These are phyloP conservation scores for Ceratocystis papillata DNA, from an alignment of 2,329 filamentous ascomycete genomes.

Conservation along the genomic window DNA sequence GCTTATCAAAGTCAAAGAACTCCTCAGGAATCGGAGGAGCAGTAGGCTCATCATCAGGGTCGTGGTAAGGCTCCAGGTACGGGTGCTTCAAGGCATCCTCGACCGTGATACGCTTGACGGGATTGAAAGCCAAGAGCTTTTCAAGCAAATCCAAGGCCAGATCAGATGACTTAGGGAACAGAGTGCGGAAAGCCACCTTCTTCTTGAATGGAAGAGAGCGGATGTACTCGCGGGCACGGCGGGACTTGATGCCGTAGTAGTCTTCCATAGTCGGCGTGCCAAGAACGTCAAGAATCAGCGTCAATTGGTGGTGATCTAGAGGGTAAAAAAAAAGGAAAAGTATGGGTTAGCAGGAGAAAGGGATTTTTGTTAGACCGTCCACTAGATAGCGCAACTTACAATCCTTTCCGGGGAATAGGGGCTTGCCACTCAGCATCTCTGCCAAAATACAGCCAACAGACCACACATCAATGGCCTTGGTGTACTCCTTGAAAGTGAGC, in stretches of 20 bases:
- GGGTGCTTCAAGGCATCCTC: constrained; percentile 96
- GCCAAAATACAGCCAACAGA: constrained; percentile 96
- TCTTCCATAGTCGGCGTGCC: constrained; percentile 99
- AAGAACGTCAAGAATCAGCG: constrained; percentile 90
- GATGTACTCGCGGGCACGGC: constrained; percentile 94
- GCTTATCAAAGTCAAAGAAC: constrained; percentile 99
- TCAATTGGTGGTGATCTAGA: constrained; percentile 91
- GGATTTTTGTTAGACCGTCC: too few species aligned
- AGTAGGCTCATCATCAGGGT: constrained; percentile 95
- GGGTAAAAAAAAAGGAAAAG: not conserved
- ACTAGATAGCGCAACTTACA: constrained; percentile 48
- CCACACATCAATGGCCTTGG: constrained; percentile 98
- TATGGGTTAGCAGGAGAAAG: constrained; percentile 2
- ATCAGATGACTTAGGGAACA: constrained; percentile 99
- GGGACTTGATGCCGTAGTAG: constrained; percentile 99
- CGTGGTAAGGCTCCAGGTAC: constrained; percentile 96
- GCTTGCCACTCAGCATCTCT: constrained; percentile 98
- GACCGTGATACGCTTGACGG: constrained; percentile 94
- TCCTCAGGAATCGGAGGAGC: constrained; percentile 94
- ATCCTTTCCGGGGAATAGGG: constrained; percentile 94
- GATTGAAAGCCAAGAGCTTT: constrained; percentile 94
- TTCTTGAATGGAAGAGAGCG: constrained; percentile 98
- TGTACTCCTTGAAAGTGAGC: constrained; percentile 99
- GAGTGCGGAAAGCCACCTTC: constrained; percentile 93
- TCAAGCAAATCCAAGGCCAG: constrained; percentile 86